Percentiles rank a stretch among this genome's conserved stretches.
Evolutionary conservation across 2,329 filamentous ascomycete genomes (phyloP).

Genomic region (Trichophyton rubrum): DNA sequence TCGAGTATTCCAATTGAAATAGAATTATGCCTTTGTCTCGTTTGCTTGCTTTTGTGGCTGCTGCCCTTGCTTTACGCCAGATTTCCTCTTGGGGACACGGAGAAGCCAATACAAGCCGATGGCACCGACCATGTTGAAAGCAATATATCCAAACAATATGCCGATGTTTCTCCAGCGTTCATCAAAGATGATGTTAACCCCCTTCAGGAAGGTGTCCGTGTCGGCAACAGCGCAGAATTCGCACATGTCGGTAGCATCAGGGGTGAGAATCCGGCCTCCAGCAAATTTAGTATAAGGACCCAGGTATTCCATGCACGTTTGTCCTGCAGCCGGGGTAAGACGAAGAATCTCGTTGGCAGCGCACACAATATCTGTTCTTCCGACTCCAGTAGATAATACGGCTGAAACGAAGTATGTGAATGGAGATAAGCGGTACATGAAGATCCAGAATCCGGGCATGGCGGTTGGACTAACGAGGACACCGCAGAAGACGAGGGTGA

Average conservation of each 20-base stretch:
- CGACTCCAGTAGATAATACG: conserved; percentile 26
- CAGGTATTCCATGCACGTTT: conserved; percentile 48
- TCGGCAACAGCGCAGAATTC: conserved; percentile 36
- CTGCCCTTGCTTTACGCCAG: neutral
- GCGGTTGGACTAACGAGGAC: conserved; percentile 40
- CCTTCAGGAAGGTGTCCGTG: conserved; percentile 38
- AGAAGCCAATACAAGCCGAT: conserved; percentile 52
- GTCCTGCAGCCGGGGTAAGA: conserved; percentile 41
- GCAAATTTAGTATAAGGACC: conserved; percentile 24
- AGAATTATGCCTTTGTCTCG: neutral
- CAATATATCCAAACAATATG: conserved; percentile 54
- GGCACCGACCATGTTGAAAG: conserved; percentile 50
- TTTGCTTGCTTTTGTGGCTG: conserved; percentile 7
- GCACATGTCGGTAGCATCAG: conserved; percentile 37
- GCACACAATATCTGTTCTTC: conserved; percentile 22
- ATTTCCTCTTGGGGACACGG: conserved; percentile 37
- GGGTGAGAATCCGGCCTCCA: conserved; percentile 31
- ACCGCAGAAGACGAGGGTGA: conserved; percentile 48
- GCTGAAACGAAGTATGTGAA: conserved; percentile 49
- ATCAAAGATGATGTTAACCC: conserved; percentile 31
- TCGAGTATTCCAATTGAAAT: neutral
- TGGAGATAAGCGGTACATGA: conserved; percentile 59
- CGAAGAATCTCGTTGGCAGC: conserved; percentile 24
- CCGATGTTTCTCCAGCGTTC: conserved; percentile 59
- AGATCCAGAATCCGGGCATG: conserved; percentile 62